phyloP scores from a whole-genome alignment of 768 basidiomycete genomes.

The Suillus sp. region DNA sequence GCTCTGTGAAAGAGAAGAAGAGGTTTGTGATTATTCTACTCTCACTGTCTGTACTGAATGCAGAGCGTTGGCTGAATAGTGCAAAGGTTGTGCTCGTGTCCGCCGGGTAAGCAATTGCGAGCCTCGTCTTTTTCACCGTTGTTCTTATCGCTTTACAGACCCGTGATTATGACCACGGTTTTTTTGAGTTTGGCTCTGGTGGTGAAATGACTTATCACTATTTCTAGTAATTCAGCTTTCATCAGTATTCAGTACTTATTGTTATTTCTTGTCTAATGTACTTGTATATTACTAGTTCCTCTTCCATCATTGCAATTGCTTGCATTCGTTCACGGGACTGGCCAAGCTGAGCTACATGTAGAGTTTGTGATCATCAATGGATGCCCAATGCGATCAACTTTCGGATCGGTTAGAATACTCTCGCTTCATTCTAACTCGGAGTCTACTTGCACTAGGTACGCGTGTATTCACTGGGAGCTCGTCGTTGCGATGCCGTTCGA shows the following conservation, averaged over 20 bases:
- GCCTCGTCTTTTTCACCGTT: neutral
- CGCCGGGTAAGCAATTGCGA: neutral
- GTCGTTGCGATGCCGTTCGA: too few species aligned
- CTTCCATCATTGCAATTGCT: neutral
- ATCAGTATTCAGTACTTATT: neutral
- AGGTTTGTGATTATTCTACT: neutral
- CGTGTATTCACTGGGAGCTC: neutral
- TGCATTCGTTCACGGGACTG: too few species aligned
- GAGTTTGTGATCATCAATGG: too few species aligned
- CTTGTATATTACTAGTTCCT: neutral
- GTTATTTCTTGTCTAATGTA: too few species aligned
- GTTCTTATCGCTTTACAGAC: neutral
- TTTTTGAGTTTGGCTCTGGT: neutral
- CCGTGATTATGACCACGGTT: neutral
- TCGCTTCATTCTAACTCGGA: too few species aligned
- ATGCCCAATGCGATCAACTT: too few species aligned
- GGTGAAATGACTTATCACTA: neutral
- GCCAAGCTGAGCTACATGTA: too few species aligned
- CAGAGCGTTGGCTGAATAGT: neutral
- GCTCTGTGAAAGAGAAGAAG: neutral
- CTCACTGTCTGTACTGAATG: neutral
- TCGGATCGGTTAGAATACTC: too few species aligned
- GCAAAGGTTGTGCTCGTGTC: neutral
- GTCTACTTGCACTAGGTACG: too few species aligned
- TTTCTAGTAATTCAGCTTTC: neutral